Conservation (phyloP, 805 yeast genomes). For the Kuraishia borneana region DNA sequence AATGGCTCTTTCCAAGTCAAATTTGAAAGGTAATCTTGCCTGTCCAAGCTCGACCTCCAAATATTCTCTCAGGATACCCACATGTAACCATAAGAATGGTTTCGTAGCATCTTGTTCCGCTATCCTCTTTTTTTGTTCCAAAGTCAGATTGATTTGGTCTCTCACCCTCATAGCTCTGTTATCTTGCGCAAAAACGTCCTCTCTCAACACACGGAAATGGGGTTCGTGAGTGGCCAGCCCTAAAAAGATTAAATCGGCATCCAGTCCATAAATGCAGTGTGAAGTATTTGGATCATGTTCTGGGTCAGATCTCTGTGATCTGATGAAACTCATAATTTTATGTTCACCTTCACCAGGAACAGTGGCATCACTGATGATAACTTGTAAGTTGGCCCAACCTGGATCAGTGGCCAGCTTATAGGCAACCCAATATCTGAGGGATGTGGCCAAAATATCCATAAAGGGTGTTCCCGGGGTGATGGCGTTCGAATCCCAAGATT, state of each 20-base stretch:
- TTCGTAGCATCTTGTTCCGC: conserved; percentile 40
- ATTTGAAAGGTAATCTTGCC: conserved; percentile 58
- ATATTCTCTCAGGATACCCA: conserved; percentile 80
- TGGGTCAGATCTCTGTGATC: conserved; percentile 81
- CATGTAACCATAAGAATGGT: conserved; percentile 92
- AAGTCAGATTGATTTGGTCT: conserved; percentile 48
- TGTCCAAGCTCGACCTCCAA: conserved; percentile 69
- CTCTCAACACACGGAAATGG: conserved; percentile 85
- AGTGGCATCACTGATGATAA: conserved; percentile 87
- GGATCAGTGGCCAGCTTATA: conserved; percentile 83
- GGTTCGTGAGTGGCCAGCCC: conserved; percentile 98
- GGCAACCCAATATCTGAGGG: conserved; percentile 85
- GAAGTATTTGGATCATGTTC: conserved; percentile 84
- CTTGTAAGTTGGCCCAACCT: conserved; percentile 85
- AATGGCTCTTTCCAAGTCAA: conserved; percentile 88
- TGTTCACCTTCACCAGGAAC: conserved; percentile 99
- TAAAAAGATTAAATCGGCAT: conserved; percentile 93
- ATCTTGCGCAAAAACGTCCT: conserved; percentile 88
- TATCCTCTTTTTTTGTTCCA: conserved; percentile 36
- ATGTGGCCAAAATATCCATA: conserved; percentile 80
- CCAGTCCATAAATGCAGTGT: conserved; percentile 96
- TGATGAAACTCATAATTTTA: conserved; percentile 90
- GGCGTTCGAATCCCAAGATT: conserved; percentile 90
- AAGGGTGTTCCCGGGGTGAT: conserved; percentile 99
- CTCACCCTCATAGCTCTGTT: conserved; percentile 31